Conservation (phyloP, 495 filamentous ascomycete genomes). For the Xylaria telfairii region DNA sequence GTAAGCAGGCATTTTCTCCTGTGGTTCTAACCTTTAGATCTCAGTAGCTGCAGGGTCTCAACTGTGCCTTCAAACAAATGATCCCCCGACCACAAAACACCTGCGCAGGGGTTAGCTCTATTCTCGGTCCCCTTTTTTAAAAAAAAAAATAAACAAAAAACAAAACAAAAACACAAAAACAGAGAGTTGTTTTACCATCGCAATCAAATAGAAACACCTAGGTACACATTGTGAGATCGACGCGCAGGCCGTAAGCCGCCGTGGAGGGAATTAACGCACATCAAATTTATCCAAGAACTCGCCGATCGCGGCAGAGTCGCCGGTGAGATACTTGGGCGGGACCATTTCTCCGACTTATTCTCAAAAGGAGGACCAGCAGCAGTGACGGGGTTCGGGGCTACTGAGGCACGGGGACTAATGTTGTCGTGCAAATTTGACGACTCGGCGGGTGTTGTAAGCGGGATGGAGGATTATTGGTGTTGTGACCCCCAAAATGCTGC, state of each 20-base stretch:
- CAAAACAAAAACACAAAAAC: too few relatives aligned
- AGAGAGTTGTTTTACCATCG: slow-evolving; percentile 72
- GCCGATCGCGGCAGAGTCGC: slow-evolving; percentile 73
- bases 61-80: slow-evolving; percentile 81
- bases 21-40: slow-evolving; percentile 69
- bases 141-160: too few relatives aligned
- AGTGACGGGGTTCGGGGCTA: background rate
- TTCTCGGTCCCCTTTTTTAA: background rate
- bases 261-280: slow-evolving; percentile 60
- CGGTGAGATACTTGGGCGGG: slow-evolving; percentile 76
- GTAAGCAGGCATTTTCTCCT: background rate
- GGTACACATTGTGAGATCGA: background rate
- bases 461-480: slow-evolving; percentile 5
- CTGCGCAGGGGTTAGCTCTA: slow-evolving; percentile 52
- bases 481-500: slow-evolving; percentile 1
- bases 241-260: background rate
- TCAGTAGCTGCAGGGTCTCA: slow-evolving; percentile 81
- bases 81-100: slow-evolving; percentile 95
- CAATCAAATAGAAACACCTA: slow-evolving; percentile 96
- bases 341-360: slow-evolving; percentile 10
- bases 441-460: slow-evolving; percentile 8
- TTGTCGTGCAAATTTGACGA: background rate
- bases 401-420: background rate
- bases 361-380: background rate
- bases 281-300: slow-evolving; percentile 91